Percentiles rank a stretch among this genome's conserved stretches.
Evolutionary conservation across 305 asterid genomes (phyloP).

Genomic region (Stenogyne calaminthoides): DNA sequence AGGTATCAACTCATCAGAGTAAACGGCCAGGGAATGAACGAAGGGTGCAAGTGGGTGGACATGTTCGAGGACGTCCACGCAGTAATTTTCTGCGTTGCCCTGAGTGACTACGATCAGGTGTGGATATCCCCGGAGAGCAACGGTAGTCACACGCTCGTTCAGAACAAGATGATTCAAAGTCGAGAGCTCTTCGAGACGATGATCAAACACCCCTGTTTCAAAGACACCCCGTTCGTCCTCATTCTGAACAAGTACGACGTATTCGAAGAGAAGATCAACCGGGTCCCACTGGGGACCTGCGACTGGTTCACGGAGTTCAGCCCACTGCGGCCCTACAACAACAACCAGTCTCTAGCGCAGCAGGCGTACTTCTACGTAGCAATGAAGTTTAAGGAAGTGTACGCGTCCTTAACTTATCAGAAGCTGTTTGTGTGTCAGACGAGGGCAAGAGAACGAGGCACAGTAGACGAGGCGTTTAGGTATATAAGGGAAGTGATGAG

Average conservation of each 20-base stretch:
- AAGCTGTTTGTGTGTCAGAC: constrained; percentile 94
- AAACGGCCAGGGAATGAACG: constrained; percentile 81
- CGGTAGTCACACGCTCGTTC: constrained; percentile 41
- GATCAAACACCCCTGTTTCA: constrained; percentile 79
- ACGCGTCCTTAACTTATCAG: constrained; percentile 61
- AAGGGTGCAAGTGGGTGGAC: constrained; percentile 94
- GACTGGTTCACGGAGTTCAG: constrained; percentile 84
- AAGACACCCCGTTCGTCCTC: constrained; percentile 73
- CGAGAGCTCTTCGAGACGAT: constrained; percentile 72
- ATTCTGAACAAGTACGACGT: constrained; percentile 82
- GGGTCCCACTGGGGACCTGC: constrained; percentile 65
- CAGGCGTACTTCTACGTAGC: constrained; percentile 92
- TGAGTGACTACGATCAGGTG: constrained; percentile 81
- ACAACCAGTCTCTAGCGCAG: constrained; percentile 76
- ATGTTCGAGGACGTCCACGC: constrained; percentile 95
- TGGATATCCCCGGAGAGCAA: constrained; percentile 49
- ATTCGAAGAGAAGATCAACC: constrained; percentile 76
- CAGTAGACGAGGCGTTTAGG: constrained; percentile 84
- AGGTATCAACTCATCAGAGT: constrained; percentile 92
- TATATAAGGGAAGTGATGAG: constrained; percentile 81
- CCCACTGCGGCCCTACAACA: constrained; percentile 68
- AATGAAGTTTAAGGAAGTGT: constrained; percentile 92
- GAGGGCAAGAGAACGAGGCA: constrained; percentile 70
- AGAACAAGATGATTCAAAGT: constrained; percentile 88
- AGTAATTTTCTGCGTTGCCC: constrained; percentile 72